These are phyloP conservation scores for Gossypium schwendimanii DNA, from an alignment of 441 rosid genomes.

Conservation along the genomic window DNA sequence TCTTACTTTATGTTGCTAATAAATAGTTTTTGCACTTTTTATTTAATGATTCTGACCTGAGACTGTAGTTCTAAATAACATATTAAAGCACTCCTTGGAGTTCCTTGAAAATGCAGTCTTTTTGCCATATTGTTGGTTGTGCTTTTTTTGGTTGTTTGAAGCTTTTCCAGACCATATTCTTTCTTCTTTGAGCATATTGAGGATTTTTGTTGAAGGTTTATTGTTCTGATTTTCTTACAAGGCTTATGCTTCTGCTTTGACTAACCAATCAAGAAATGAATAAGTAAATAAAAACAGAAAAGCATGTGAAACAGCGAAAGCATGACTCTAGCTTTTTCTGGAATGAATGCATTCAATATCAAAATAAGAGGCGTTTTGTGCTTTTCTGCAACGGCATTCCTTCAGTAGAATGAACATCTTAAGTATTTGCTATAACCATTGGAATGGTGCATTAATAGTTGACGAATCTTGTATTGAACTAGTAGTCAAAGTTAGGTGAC, in stretches of 20 bases:
- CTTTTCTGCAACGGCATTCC: neutral
- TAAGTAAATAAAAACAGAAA: neutral
- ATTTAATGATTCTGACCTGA: no score
- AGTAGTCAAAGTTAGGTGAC: neutral
- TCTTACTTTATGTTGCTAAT: no score
- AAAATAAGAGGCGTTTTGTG: neutral
- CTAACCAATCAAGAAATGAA: neutral
- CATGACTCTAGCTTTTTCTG: neutral
- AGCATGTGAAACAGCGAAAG: neutral
- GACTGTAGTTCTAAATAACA: no score
- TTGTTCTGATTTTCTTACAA: neutral
- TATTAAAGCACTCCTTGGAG: no score
- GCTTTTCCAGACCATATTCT: no score
- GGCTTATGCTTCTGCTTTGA: neutral
- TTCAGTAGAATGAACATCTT: neutral
- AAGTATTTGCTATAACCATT: neutral
- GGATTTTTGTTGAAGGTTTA: neutral
- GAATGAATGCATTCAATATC: neutral
- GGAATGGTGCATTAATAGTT: neutral
- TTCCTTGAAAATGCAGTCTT: no score
- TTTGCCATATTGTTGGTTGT: no score
- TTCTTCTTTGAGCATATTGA: no score
- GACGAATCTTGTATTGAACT: neutral
- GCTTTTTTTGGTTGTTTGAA: no score
- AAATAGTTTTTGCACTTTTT: no score